Conservation (phyloP, 805 yeast species). For the Schwanniomyces polymorphus region DNA sequence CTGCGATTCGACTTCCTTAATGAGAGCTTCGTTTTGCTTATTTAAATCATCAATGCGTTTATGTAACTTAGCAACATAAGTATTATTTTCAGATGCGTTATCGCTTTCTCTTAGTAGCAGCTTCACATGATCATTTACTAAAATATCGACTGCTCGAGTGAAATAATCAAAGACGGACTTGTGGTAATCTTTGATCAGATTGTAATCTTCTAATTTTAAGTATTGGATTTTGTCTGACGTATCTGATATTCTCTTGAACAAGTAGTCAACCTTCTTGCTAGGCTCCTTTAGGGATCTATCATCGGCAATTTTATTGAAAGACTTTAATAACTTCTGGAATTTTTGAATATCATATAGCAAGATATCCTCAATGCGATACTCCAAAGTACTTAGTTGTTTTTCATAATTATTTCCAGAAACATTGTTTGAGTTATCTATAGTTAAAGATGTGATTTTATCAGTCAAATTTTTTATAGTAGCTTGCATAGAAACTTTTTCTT, state of each 20-base stretch:
- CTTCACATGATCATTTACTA: slow-evolving; percentile 56
- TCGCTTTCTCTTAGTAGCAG: slow-evolving; percentile 37
- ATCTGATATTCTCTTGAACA: background rate
- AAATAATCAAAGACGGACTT: slow-evolving; percentile 54
- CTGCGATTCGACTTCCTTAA: slow-evolving; percentile 11
- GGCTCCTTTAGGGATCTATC: slow-evolving; percentile 61
- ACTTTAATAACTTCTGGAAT: slow-evolving; percentile 49
- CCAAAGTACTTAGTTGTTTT: slow-evolving; percentile 25
- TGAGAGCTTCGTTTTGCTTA: slow-evolving; percentile 19
- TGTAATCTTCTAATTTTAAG: slow-evolving; percentile 19
- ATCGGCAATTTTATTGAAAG: slow-evolving; percentile 57
- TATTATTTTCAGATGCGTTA: slow-evolving; percentile 12
- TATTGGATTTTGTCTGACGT: slow-evolving; percentile 12
- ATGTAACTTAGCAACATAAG: slow-evolving; percentile 22
- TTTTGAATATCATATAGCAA: slow-evolving; percentile 43
- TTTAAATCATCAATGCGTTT: slow-evolving; percentile 27
- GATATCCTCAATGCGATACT: slow-evolving; percentile 44
- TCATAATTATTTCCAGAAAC: slow-evolving; percentile 8
- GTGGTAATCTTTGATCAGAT: slow-evolving; percentile 29
- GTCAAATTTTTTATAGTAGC: slow-evolving; percentile 36
- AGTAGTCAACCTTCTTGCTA: slow-evolving; percentile 43
- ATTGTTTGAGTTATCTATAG: slow-evolving; percentile 11
- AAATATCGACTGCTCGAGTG: slow-evolving; percentile 58
- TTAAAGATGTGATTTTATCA: slow-evolving; percentile 34
- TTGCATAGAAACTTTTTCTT: slow-evolving; percentile 37